Base-by-base conservation (phyloP, 2,329 filamentous ascomycete species). In the Fusarium newnesense region DNA sequence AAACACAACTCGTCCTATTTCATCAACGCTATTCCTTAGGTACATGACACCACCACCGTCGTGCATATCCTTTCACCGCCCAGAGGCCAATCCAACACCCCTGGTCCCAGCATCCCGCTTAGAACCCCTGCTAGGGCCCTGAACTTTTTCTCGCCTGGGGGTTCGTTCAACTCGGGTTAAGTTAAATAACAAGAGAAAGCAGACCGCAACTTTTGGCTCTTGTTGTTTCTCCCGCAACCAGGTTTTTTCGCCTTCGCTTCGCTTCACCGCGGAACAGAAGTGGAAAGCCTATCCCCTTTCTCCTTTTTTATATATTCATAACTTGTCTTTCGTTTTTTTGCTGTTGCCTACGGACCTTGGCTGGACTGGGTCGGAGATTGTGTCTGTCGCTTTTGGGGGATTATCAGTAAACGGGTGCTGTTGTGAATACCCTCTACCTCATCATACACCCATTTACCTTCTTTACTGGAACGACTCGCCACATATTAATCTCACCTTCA, bases 161-260 rank as follows among this genome's bases (percentile, higher is more conserved):
- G 19, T 24, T 24, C 24, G 42, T 43, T 64, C 50, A 68, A 57
- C 66, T 69, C 46, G 65, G 58, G 30, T 42, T 63, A 64, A 64
- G 24, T 42, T 65, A 64, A 64, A 69, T 70, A 70, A 67, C 53
- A 64, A 70, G 57, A 70, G 43, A 64, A 30, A 18, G 40, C 76
- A 78, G 76, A 78, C 76, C 76, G 76, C 76, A 78, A 78, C 76
- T 78, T 70, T 58, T 56, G 47, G 30, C 30, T 40, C 34, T 47
- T 46, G 28, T 47, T 64, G 71, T 73, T 69, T 71, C 69, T 76
- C 64, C 64, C 52, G 44, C 67, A 70, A 70, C 67, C 61, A 66
- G 67, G 65, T 68, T 65, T 42, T 30, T 47, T 49, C 46, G 49
- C 43, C 49, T 58, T 67, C 67, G 60, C 69, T 73, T 66, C 67